Evolutionary conservation across 2,329 filamentous ascomycete species (phyloP).

Genomic region (Alternaria angustiovoidea): DNA sequence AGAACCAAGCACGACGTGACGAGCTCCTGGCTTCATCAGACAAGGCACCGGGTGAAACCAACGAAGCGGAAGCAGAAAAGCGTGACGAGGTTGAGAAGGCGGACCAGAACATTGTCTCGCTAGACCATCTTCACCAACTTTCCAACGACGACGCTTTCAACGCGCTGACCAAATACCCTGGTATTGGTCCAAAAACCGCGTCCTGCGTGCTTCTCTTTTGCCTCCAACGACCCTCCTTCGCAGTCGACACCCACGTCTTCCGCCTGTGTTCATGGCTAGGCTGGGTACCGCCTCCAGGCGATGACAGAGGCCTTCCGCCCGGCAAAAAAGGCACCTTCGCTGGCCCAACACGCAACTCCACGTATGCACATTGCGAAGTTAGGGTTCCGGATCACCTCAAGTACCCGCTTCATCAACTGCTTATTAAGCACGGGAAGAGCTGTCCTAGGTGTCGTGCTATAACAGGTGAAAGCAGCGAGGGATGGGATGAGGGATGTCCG

Average conservation of each 20-base stretch:
- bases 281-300: constrained; percentile 63
- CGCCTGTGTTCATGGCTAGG: constrained; percentile 68
- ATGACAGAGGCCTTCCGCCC: constrained; percentile 41
- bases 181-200: constrained; percentile 72
- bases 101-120: constrained; percentile 68
- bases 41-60: constrained; percentile 51
- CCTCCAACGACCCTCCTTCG: constrained; percentile 68
- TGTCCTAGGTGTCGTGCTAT: constrained; percentile 68
- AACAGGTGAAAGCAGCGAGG: constrained; percentile 67
- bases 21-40: constrained; percentile 54
- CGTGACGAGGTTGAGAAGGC: constrained; percentile 65
- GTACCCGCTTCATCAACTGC: constrained; percentile 68
- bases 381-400: constrained; percentile 69
- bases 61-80: constrained; percentile 61
- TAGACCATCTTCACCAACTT: constrained; percentile 67
- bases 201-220: constrained; percentile 72
- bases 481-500: constrained; percentile 70
- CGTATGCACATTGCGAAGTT: constrained; percentile 68
- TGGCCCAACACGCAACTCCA: constrained; percentile 59
- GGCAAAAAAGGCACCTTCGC: constrained; percentile 52
- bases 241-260: constrained; percentile 73
- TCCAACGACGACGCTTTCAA: constrained; percentile 65
- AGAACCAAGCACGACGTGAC: constrained; percentile 67
- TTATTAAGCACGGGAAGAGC: constrained; percentile 69
- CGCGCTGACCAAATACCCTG: constrained; percentile 66